These are phyloP conservation scores for Auriscalpium vulgare DNA, from an alignment of 768 basidiomycete species.

Conservation along the genomic window DNA sequence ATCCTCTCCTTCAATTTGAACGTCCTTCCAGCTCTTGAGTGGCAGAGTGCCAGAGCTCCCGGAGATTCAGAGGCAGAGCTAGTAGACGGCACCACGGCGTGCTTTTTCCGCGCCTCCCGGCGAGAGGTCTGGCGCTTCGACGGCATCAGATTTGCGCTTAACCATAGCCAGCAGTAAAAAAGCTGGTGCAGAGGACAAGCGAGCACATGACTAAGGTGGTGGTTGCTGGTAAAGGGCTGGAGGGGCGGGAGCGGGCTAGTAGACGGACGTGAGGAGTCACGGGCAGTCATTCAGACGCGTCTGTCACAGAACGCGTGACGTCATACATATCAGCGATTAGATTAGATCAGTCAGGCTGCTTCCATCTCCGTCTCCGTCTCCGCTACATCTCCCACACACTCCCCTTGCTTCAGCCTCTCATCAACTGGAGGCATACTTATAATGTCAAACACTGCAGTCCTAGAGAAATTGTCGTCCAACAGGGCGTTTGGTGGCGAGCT, in stretches of 20 bases:
- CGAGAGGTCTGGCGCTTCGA: constrained; percentile 16
- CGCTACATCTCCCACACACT: background rate
- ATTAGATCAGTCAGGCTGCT: background rate
- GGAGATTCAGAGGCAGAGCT: constrained; percentile 9
- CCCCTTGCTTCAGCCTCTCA: background rate
- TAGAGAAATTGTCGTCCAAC: constrained; percentile 70
- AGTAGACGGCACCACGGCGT: constrained; percentile 20
- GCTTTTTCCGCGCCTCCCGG: constrained; percentile 23
- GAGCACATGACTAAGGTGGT: background rate
- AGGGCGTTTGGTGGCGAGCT: constrained; percentile 76
- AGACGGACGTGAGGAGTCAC: background rate
- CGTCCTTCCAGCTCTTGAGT: constrained; percentile 28
- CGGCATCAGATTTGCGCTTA: constrained; percentile 36
- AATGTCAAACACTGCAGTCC: constrained; percentile 22
- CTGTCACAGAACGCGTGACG: constrained; percentile 1
- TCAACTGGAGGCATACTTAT: background rate
- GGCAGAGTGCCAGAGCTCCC: constrained; percentile 4
- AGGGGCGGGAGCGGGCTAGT: background rate
- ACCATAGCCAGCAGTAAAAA: constrained; percentile 22
- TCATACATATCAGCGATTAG: background rate
- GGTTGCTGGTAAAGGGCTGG: background rate
- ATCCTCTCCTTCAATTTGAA: constrained; percentile 33
- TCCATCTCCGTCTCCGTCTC: background rate
- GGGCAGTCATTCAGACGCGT: background rate
- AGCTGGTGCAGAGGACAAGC: background rate